Evolutionary conservation across 495 filamentous ascomycete genomes (phyloP), one percentile per base, ranked within the genome.

Genomic region (Staphylotrichum longicolle): DNA sequence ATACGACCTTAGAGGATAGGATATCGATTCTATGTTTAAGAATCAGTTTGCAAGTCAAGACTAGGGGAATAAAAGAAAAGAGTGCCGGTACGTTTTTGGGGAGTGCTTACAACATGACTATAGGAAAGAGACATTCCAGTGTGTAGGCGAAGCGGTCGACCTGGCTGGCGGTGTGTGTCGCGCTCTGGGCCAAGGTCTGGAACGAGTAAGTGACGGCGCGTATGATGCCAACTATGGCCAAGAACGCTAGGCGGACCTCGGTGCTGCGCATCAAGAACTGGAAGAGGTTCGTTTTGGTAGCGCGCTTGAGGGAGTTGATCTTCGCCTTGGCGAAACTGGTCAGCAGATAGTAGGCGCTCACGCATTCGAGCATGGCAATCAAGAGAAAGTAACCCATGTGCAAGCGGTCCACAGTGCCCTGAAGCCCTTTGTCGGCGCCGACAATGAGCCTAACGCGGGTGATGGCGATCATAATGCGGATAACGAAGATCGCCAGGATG

Each of bases 81-180:
- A 6, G 37, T n/a, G n/a, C 20, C 20, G 20, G 20, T 27, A 27
- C 20, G 20, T 27, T 27, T 27, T 27, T 27, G 20, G 12, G 34
- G 12, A 40, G 33, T 39, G 9, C 56, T 5, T 58, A 53, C 33
- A 47, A 67, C 65, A 76, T 65, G 5, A 76, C 65, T 0, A 72
- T 54, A 1, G 74, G 74, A 59, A 76, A 76, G 20, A 74, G 34
- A 54, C 74, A 76, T 58, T 76, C 72, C 41, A 74, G 59, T 0
- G 72, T 71, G 56, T 72, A 72, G 3, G 65, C 68, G 63, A 76
- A 76, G 27, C 74, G 71, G 57, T 75, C 74, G 14, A 76, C 32
- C 57, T 76, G 71, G 10, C 68, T 61, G 3, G 71, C 65, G 7
- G 68, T 45, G 27, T 62, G 69, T 0, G 66, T 71, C 3, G 71